These are phyloP conservation scores for Apiotrichum porosum DNA, from an alignment of 1,284 basidiomycete species.

Conservation along the genomic window DNA sequence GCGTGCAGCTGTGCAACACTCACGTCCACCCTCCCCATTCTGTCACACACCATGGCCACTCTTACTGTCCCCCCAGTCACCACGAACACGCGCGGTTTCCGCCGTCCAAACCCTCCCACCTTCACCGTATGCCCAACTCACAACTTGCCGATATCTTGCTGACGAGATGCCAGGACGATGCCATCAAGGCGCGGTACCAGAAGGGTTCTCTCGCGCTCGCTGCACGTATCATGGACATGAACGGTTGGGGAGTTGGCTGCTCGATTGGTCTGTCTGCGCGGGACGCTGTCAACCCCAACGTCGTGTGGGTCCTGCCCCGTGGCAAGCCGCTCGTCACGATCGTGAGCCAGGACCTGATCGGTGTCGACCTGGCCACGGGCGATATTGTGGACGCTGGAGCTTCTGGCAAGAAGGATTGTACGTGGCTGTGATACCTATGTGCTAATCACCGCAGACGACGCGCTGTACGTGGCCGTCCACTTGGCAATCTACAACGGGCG, in stretches of 20 bases:
- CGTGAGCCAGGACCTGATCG: slow-evolving; percentile 17
- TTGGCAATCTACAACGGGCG: slow-evolving; percentile 23
- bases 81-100: slow-evolving; percentile 9
- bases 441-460: slow-evolving; percentile 12
- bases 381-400: slow-evolving; percentile 2
- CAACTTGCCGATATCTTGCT: background rate
- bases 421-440: background rate
- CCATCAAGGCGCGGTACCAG: slow-evolving; percentile 15
- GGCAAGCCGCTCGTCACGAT: slow-evolving; percentile 20
- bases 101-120: slow-evolving; percentile 19
- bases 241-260: slow-evolving; percentile 29
- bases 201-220: slow-evolving; percentile 24
- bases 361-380: slow-evolving; percentile 10
- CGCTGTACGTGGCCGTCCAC: slow-evolving; percentile 19
- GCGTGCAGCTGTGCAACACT: no score
- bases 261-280: slow-evolving; percentile 21
- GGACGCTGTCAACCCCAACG: slow-evolving; percentile 13
- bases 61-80: background rate
- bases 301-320: slow-evolving; percentile 23
- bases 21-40: no score
- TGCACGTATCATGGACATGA: slow-evolving; percentile 21
- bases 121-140: slow-evolving; percentile 12
- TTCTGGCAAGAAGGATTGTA: slow-evolving; percentile 8
- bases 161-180: slow-evolving; percentile 11
- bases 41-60: slow-evolving; percentile 3